phyloP scores from a whole-genome alignment of 2,329 filamentous ascomycete genomes.

The Emmonsia crescens region DNA sequence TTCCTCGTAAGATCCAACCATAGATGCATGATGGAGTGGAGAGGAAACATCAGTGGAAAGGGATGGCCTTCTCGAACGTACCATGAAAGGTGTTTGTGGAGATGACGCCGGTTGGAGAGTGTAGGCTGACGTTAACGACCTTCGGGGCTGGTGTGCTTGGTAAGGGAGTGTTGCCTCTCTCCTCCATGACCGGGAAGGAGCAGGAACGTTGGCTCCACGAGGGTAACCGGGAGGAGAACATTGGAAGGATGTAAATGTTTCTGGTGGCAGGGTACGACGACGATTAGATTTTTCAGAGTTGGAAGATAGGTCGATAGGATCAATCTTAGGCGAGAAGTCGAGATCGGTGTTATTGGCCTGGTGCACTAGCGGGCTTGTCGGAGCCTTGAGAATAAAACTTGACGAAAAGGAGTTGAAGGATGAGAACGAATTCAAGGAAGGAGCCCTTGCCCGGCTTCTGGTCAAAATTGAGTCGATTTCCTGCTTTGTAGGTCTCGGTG shows the following conservation, averaged over 20 bases:
- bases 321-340: conserved; percentile 48
- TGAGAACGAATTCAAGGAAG: conserved; percentile 51
- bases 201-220: conserved; percentile 33
- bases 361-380: conserved; percentile 85
- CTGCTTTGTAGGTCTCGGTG: conserved; percentile 14
- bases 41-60: conserved; percentile 66
- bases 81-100: conserved; percentile 22
- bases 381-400: conserved; percentile 73
- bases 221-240: conserved; percentile 28
- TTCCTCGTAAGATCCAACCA: conserved; percentile 97
- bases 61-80: conserved; percentile 44
- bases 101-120: conserved; percentile 39
- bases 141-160: conserved; percentile 67
- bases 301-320: conserved; percentile 41
- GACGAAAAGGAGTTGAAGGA: conserved; percentile 52
- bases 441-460: conserved; percentile 36
- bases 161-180: conserved; percentile 55
- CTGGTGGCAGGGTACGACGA: conserved; percentile 62
- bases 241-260: conserved; percentile 42
- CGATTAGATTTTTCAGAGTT: conserved; percentile 43
- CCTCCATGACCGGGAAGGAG: conserved; percentile 37
- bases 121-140: conserved; percentile 57
- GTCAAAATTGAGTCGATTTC: conserved; percentile 11
- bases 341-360: conserved; percentile 75
- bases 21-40: conserved; percentile 76